Percentiles rank a stretch among this genome's conserved stretches.
These are phyloP conservation scores for Friedmanniomyces simplex DNA, from an alignment of 495 filamentous ascomycete species.

Conservation along the genomic window DNA sequence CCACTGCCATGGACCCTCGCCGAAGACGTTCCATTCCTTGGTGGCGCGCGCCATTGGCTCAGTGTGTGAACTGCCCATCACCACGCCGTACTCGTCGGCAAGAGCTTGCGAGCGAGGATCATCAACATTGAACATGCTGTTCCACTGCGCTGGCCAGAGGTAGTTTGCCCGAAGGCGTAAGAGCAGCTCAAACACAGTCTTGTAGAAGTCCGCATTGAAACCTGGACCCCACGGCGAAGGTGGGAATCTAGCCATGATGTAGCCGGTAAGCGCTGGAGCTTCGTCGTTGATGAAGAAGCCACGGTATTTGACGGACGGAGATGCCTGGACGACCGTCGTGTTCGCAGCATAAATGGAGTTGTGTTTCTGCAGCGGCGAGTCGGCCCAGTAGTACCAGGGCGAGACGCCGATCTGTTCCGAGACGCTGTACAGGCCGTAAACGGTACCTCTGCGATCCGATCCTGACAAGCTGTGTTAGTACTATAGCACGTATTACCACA, in stretches of 20 bases:
- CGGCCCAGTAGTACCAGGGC: constrained; percentile 70
- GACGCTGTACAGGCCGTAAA: constrained; percentile 64
- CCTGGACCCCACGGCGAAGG: constrained; percentile 44
- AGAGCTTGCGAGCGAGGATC: constrained; percentile 56
- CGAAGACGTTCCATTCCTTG: constrained; percentile 55
- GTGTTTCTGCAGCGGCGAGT: constrained; percentile 47
- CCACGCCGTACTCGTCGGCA: constrained; percentile 62
- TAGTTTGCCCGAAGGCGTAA: constrained; percentile 63
- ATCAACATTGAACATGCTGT: constrained; percentile 58
- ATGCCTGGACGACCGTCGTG: constrained; percentile 44
- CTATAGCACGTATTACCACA: not conserved
- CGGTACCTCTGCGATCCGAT: constrained; percentile 55
- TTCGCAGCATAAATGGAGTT: constrained; percentile 46
- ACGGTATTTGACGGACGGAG: constrained; percentile 61
- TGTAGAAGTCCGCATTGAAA: constrained; percentile 56
- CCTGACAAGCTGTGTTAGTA: constrained; percentile 28
- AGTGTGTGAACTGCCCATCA: constrained; percentile 61
- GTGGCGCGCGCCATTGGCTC: constrained; percentile 65
- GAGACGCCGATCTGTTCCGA: constrained; percentile 69
- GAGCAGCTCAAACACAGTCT: constrained; percentile 59
- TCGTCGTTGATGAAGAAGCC: constrained; percentile 77
- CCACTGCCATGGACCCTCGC: constrained; percentile 54
- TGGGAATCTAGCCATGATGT: constrained; percentile 48
- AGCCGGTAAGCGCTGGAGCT: constrained; percentile 59
- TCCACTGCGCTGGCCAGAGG: constrained; percentile 66